Evolutionary conservation across 495 filamentous ascomycete species (phyloP).

Genomic region (Acidiella bohemica): DNA sequence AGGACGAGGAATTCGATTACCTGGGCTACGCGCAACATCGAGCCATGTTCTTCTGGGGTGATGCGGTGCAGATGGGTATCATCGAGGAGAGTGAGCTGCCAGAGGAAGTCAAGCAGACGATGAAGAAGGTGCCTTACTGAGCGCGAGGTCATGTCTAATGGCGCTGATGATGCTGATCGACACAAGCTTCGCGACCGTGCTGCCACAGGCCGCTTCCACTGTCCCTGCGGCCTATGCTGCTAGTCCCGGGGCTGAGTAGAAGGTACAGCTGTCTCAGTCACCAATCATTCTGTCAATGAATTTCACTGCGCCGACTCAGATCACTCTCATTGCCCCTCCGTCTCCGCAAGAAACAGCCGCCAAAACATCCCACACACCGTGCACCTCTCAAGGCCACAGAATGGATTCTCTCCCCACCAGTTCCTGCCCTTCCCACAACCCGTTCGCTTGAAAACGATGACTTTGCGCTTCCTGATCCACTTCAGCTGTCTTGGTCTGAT

Average conservation of each 20-base stretch:
- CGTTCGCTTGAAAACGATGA: constrained; percentile 9
- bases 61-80: constrained; percentile 60
- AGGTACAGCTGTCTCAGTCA: not conserved
- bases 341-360: not conserved
- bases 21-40: constrained; percentile 80
- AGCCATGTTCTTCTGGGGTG: constrained; percentile 86
- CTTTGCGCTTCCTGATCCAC: constrained; percentile 1
- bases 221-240: too few species aligned
- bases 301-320: not conserved
- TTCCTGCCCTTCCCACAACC: not conserved
- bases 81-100: constrained; percentile 62
- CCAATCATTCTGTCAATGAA: too few species aligned
- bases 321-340: not conserved
- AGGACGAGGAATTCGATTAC: constrained; percentile 75
- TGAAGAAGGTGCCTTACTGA: constrained; percentile 52
- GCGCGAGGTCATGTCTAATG: too few species aligned
- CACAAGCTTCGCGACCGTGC: not conserved
- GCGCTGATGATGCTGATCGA: too few species aligned
- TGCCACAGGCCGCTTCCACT: not conserved
- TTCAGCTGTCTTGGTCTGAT: not conserved
- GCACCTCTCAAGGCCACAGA: constrained; percentile 1
- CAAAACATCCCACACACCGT: constrained; percentile 5
- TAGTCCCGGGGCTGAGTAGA: too few species aligned
- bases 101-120: constrained; percentile 37
- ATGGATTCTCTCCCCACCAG: constrained; percentile 4